phyloP scores from a whole-genome alignment of 176 grass and related monocot genomes.

The Triticum timopheevii region DNA sequence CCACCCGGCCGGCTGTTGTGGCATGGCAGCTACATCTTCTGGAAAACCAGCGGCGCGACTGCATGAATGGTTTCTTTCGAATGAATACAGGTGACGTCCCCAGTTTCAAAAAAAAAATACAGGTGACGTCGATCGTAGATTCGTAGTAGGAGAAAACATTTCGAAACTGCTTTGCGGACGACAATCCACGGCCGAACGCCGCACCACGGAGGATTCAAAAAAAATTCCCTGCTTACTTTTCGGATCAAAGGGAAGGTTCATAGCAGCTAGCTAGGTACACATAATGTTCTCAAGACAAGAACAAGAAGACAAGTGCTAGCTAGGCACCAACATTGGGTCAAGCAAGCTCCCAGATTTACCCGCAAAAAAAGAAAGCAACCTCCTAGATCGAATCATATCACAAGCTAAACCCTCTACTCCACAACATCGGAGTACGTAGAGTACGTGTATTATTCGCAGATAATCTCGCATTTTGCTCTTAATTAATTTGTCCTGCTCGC shows the following conservation, averaged over 20 bases:
- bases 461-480: neutral
- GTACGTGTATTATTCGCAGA: neutral
- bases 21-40: neutral
- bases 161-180: too few relatives aligned
- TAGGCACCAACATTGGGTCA: neutral
- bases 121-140: too few relatives aligned
- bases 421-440: too few relatives aligned
- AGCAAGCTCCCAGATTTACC: neutral
- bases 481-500: neutral
- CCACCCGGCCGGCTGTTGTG: neutral
- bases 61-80: neutral
- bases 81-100: too few relatives aligned
- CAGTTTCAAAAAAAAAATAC: too few relatives aligned
- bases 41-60: neutral
- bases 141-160: too few relatives aligned
- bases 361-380: neutral
- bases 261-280: neutral
- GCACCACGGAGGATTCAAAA: too few relatives aligned
- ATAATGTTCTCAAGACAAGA: neutral
- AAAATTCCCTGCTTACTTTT: neutral
- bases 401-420: neutral
- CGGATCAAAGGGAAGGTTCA: constrained; percentile 2
- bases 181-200: too few relatives aligned
- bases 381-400: neutral
- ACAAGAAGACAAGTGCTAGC: neutral